Conservation (phyloP, 768 basidiomycete species). For the Boletus vinaceobasis region DNA sequence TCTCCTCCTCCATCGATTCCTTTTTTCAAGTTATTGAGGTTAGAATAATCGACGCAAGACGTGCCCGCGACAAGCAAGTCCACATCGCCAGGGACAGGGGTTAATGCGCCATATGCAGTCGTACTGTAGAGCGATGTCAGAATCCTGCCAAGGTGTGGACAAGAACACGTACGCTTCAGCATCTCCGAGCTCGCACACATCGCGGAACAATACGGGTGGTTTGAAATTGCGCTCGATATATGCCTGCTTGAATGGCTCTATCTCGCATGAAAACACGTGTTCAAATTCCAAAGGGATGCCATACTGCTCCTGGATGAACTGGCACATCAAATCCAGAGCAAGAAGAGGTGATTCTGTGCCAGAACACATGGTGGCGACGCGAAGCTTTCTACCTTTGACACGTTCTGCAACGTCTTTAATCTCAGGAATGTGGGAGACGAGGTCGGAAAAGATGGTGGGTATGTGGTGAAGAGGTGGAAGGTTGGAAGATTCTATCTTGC, state of each 20-base stretch:
- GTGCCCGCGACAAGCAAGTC: slow-evolving; percentile 92
- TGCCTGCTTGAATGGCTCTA: slow-evolving; percentile 95
- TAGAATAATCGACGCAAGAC: slow-evolving; percentile 97
- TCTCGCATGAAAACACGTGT: slow-evolving; percentile 96
- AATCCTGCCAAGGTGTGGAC: not conserved
- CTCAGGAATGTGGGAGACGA: slow-evolving; percentile 61
- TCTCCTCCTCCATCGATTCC: slow-evolving; percentile 87
- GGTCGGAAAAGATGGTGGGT: slow-evolving; percentile 71
- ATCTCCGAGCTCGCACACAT: slow-evolving; percentile 86
- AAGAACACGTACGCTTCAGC: slow-evolving; percentile 61
- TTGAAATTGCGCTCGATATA: slow-evolving; percentile 97
- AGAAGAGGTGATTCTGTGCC: slow-evolving; percentile 94
- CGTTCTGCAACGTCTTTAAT: slow-evolving; percentile 65
- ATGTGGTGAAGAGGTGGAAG: slow-evolving; percentile 76
- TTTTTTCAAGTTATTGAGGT: slow-evolving; percentile 89
- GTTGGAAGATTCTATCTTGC: slow-evolving; percentile 50
- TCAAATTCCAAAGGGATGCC: slow-evolving; percentile 66
- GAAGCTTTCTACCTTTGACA: slow-evolving; percentile 75
- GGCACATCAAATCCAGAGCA: slow-evolving; percentile 80
- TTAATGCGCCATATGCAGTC: slow-evolving; percentile 88
- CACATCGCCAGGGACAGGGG: slow-evolving; percentile 83
- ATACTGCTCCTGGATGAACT: slow-evolving; percentile 67
- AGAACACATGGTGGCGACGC: slow-evolving; percentile 96
- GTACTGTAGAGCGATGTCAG: slow-evolving; percentile 46
- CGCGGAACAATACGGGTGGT: slow-evolving; percentile 88